These are phyloP conservation scores for Penicillium desertorum DNA, from an alignment of 495 filamentous ascomycete species.

Conservation along the genomic window DNA sequence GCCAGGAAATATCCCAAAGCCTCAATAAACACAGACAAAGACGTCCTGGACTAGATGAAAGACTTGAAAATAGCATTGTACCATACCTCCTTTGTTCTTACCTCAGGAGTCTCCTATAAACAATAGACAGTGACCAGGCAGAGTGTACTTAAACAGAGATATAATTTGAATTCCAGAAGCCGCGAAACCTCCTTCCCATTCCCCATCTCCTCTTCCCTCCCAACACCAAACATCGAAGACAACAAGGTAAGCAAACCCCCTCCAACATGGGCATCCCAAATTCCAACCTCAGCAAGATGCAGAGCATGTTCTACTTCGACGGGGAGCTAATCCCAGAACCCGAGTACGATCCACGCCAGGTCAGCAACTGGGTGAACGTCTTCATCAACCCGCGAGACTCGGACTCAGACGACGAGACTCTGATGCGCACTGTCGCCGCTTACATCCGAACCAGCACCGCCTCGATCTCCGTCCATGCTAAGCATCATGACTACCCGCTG, in stretches of 20 bases:
- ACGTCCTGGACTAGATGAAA: neutral
- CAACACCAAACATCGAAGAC: neutral
- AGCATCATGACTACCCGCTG: constrained; percentile 2
- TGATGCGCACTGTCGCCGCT: neutral
- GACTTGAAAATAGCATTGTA: neutral
- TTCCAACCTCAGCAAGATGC: neutral
- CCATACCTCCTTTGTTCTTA: neutral
- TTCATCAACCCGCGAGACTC: neutral
- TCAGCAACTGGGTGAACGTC: constrained; percentile 13
- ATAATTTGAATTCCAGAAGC: neutral
- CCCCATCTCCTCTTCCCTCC: neutral
- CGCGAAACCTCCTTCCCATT: neutral
- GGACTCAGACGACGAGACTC: neutral
- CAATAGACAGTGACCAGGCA: neutral
- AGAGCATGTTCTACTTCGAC: constrained; percentile 12
- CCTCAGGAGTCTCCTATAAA: neutral
- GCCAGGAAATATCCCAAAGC: neutral
- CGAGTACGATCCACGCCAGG: constrained; percentile 6
- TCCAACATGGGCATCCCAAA: neutral
- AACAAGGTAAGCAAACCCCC: neutral
- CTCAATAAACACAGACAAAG: neutral
- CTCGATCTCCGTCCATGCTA: neutral
- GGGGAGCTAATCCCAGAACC: constrained; percentile 8
- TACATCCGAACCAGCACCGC: constrained; percentile 1
- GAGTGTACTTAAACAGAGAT: neutral